Evolutionary conservation across 1,139 yeast species (phyloP).

Genomic region (Debaryomyces fabryi): DNA sequence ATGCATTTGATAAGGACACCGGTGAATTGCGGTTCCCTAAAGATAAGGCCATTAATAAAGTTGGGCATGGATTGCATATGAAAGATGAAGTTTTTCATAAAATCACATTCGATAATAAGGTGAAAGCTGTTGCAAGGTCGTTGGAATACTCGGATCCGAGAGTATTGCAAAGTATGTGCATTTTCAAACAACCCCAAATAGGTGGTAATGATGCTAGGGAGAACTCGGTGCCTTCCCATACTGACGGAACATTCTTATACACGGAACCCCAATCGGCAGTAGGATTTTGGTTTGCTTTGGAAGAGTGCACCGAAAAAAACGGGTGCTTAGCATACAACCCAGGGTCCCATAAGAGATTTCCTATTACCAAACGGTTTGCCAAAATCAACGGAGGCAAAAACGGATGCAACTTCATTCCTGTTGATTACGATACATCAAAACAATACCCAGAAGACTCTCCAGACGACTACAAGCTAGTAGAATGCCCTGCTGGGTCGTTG

Average conservation of each 20-base stretch:
- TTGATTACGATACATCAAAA: constrained; percentile 20
- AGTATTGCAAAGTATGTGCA: constrained; percentile 78
- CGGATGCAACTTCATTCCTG: constrained; percentile 54
- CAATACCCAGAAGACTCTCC: constrained; percentile 26
- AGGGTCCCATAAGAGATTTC: constrained; percentile 65
- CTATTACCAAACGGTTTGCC: constrained; percentile 68
- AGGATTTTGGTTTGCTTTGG: constrained; percentile 85
- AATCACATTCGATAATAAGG: constrained; percentile 55
- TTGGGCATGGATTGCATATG: constrained; percentile 78
- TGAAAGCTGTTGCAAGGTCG: constrained; percentile 53
- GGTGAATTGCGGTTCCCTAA: constrained; percentile 58
- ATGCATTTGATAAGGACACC: constrained; percentile 54
- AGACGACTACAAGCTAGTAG: constrained; percentile 51
- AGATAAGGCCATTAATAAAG: constrained; percentile 66
- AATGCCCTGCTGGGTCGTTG: constrained; percentile 72
- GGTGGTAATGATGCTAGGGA: constrained; percentile 45
- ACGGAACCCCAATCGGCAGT: constrained; percentile 73
- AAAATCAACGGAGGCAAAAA: constrained; percentile 48
- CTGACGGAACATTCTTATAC: constrained; percentile 73
- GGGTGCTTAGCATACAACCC: constrained; percentile 78
- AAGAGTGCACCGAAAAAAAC: constrained; percentile 66
- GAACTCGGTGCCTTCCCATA: constrained; percentile 75
- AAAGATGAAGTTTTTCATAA: constrained; percentile 48
- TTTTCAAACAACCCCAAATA: constrained; percentile 67
- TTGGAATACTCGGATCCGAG: constrained; percentile 65